Percentiles rank a stretch among this genome's conserved stretches.
phyloP scores from a whole-genome alignment of 345 rosid species.

The Aegle marmelos region DNA sequence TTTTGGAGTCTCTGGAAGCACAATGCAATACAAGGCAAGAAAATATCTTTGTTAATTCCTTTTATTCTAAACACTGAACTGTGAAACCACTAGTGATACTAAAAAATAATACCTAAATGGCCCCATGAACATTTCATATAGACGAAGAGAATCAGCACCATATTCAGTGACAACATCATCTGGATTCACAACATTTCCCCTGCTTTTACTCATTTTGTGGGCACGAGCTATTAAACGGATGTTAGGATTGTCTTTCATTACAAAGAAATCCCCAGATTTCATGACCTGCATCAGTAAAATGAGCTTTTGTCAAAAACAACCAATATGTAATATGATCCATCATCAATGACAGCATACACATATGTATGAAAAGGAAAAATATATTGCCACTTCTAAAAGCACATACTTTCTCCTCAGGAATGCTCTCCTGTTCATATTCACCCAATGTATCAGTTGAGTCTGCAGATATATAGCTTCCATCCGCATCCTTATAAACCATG shows the following conservation, averaged over 20 bases:
- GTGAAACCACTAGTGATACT: not conserved
- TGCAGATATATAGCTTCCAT: slow-evolving; percentile 73
- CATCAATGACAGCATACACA: not conserved
- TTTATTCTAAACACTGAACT: not conserved
- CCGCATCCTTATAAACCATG: slow-evolving; percentile 61
- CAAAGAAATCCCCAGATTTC: slow-evolving; percentile 75
- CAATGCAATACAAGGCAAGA: slow-evolving; percentile 1
- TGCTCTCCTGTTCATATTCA: slow-evolving; percentile 56
- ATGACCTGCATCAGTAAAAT: slow-evolving; percentile 41
- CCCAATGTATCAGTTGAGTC: slow-evolving; percentile 38
- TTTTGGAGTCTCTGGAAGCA: slow-evolving; percentile 79
- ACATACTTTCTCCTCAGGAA: slow-evolving; percentile 68
- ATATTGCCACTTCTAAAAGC: slow-evolving; percentile 19
- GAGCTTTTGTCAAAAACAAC: not conserved
- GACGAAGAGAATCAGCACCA: slow-evolving; percentile 94
- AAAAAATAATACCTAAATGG: slow-evolving; percentile 69
- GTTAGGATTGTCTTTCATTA: slow-evolving; percentile 59
- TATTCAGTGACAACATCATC: slow-evolving; percentile 81
- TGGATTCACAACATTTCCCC: slow-evolving; percentile 96
- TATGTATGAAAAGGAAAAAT: not conserved
- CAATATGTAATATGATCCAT: not conserved
- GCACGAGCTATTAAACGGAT: slow-evolving; percentile 69
- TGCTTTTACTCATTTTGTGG: slow-evolving; percentile 96
- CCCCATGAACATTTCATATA: slow-evolving; percentile 99
- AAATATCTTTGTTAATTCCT: not conserved